Percentiles rank a stretch among this genome's conserved stretches.
These are phyloP conservation scores for Plasmodium gaboni DNA, from an alignment of 169 alveolate genomes.

Conservation along the genomic window DNA sequence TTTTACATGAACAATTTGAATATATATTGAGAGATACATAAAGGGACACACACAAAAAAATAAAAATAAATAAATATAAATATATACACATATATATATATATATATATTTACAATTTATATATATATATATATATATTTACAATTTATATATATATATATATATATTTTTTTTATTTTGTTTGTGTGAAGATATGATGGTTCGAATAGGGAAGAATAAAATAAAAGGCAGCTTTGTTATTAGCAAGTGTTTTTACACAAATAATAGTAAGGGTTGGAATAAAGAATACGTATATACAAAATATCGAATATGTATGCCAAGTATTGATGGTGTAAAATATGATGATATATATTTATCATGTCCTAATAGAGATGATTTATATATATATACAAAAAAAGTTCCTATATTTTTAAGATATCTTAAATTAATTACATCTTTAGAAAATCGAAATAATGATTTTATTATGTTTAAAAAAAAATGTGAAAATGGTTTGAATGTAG, in stretches of 20 bases:
- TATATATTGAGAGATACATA: too few species aligned
- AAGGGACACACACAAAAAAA: too few species aligned
- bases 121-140: constrained; percentile 6
- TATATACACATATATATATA: too few species aligned
- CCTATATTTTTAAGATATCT: constrained; percentile 88
- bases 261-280: constrained; percentile 75
- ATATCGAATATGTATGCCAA: constrained; percentile 89
- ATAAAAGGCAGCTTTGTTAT: not conserved
- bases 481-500: constrained; percentile 89
- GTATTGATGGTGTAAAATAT: constrained; percentile 87
- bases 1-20: too few species aligned
- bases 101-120: too few species aligned
- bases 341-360: constrained; percentile 89
- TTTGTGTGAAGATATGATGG: too few species aligned
- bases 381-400: constrained; percentile 87
- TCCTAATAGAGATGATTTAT: constrained; percentile 87
- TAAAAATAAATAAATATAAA: too few species aligned
- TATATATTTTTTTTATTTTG: too few species aligned
- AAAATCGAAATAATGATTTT: constrained; percentile 87
- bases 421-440: constrained; percentile 88
- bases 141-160: too few species aligned
- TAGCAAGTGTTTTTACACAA: constrained; percentile 57
- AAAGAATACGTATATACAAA: constrained; percentile 86
- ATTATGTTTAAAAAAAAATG: constrained; percentile 89
- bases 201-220: not conserved